phyloP scores from a whole-genome alignment of 2,329 filamentous ascomycete species.

The Coniochaeta prunicola region DNA sequence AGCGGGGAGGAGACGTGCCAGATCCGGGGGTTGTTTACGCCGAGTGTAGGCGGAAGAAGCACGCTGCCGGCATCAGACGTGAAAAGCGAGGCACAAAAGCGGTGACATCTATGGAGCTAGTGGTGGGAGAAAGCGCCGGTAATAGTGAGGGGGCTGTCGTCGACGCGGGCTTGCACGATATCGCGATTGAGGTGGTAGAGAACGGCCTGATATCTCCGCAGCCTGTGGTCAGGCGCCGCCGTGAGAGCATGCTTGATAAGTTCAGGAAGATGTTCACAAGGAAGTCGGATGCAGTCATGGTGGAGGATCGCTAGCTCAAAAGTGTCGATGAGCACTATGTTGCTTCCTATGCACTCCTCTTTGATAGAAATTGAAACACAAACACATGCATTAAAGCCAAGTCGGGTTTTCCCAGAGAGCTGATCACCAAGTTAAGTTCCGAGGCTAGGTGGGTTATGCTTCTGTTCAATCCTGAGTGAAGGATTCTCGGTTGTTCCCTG shows the following conservation, averaged over 20 bases:
- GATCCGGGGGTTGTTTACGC: background rate
- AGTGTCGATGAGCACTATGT: background rate
- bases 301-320: conserved; percentile 2
- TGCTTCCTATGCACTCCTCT: background rate
- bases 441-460: too few species aligned
- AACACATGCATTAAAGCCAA: too few species aligned
- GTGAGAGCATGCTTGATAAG: conserved; percentile 5
- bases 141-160: background rate
- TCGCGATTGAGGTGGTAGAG: background rate
- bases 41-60: conserved; percentile 1
- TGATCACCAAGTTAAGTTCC: too few species aligned
- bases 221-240: background rate
- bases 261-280: conserved; percentile 8
- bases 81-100: background rate
- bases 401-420: too few species aligned
- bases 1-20: conserved; percentile 8
- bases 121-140: background rate
- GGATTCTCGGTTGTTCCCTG: too few species aligned
- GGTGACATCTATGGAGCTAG: background rate
- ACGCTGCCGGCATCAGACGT: background rate
- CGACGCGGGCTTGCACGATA: background rate
- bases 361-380: background rate
- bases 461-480: too few species aligned
- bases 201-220: background rate
- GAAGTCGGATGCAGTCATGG: background rate